Evolutionary conservation across 371 early-diverging fungal species (phyloP), one percentile per base, ranked within the genome.

Genomic region (Mitosporidium daphniae): DNA sequence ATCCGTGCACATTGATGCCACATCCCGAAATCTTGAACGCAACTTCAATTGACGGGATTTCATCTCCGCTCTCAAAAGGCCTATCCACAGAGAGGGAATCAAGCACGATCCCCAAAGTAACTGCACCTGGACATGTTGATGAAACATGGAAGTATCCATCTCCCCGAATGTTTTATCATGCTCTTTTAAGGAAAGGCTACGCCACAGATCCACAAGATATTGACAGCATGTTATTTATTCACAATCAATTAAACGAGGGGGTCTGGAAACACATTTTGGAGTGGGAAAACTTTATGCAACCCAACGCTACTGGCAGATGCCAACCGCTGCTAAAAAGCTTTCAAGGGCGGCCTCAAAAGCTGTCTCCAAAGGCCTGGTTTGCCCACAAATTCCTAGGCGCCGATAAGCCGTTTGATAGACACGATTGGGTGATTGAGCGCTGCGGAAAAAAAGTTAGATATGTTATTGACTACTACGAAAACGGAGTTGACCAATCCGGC

Each of bases 341-440:
- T 39, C 59, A 56, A 35, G 78, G 78, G 12, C 47, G 66, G 32
- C 71, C 74, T 2, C 32, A 52, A 19, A 65, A 72, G 21, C 39
- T 63, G 14, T 61, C 64, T 7, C 75, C 75, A 1, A 72, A 69
- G 31, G 82, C 84, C 7, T 28, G 44, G 11, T 5, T 49, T 13
- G 13, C 25, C 9, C 29, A 17, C 3, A 21, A 28, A 2, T 14
- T 35, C 6, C 18, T 30, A 10, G 26, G 59, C 29, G 44, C 58
- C 0, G 55, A 56, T 9, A 45, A 45, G 24, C 82, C 89, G 0
- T 89, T 89, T 41, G 89, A 89, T 37, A 57, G 84, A 3, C 89
- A 89, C 38, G 84, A 89, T 45, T 89, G 89, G 89, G 59, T 60
- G 0, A 61, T 89, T 2, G 77, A 82, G 42, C 52, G 89, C 13